Evolutionary conservation across 441 rosid species (phyloP), one percentile per base, ranked within the genome.

Genomic region (Adansonia gregorii): DNA sequence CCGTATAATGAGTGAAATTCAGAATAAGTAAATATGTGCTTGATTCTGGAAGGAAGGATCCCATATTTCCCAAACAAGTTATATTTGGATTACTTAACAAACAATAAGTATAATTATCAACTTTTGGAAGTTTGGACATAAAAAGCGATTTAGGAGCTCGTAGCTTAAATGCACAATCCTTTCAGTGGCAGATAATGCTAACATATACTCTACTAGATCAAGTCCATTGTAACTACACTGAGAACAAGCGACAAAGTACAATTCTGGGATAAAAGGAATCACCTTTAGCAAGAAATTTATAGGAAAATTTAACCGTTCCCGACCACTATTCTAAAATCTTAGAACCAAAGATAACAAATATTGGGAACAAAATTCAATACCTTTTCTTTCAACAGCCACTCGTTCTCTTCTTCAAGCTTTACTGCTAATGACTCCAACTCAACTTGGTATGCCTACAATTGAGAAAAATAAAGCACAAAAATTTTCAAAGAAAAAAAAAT

Each of bases 331-430:
- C 4, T 41, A 41, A 41, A 41, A 41, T 31, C 15, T 22, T 10
- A 14, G 3, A 71, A 6, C 45, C n/a, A 19, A 19, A 20, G 4
- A 52, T n/a, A 71, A 24, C 11, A 1, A 1, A 51, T 24, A 52
- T 27, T 24, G 9, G 31, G 12, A 49, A 3, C 12, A 55, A 54
- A 56, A 14, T 51, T 41, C 59, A 79, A 61, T 84, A 90, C 91
- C 91, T 87, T 93, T 76, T 93, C 99, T 76, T 84, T 91, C 78
- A 87, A 72, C 78, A 95, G 87, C 82, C 31, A 80, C 74, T 86
- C 96, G 45, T 93, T 91, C 86, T 93, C 98, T 81, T 88, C 88
- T 83, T 92, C 96, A 4, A 95, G 80, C 77, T 78, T 91, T 64
- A 87, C 82, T 0, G 94, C 97, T 84, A 92, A 69, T 0, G 93